Conservation (phyloP, 2,329 filamentous ascomycete genomes). For the Cladophialophora bantiana region DNA sequence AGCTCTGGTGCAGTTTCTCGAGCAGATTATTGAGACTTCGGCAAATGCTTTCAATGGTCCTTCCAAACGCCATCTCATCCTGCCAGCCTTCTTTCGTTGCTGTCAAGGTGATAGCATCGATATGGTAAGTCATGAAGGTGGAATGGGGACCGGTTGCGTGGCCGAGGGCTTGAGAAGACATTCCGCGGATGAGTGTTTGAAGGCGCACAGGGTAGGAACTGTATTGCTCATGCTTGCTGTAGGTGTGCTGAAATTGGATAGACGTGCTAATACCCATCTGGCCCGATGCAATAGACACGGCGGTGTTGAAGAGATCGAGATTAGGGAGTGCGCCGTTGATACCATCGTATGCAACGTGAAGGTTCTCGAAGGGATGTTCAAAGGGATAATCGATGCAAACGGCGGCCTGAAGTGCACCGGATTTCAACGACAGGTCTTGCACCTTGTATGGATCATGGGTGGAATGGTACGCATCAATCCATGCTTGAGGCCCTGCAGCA, state of each 20-base stretch:
- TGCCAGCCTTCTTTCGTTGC: conserved; percentile 93
- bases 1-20: conserved; percentile 96
- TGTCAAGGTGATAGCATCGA: conserved; percentile 92
- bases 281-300: conserved; percentile 82
- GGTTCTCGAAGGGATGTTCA: conserved; percentile 80
- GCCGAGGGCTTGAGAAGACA: conserved; percentile 89
- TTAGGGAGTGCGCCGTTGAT: conserved; percentile 96
- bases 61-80: conserved; percentile 94
- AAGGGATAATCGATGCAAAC: conserved; percentile 93
- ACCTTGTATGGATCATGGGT: conserved; percentile 76
- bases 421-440: conserved; percentile 82
- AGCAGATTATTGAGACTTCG: conserved; percentile 94
- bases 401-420: conserved; percentile 89
- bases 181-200: conserved; percentile 86
- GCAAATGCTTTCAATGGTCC: conserved; percentile 87
- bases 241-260: conserved; percentile 77
- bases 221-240: conserved; percentile 62
- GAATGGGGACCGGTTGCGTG: conserved; percentile 91
- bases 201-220: conserved; percentile 83
- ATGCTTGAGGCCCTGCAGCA: conserved; percentile 88
- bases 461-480: conserved; percentile 97
- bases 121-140: conserved; percentile 95
- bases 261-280: conserved; percentile 89
- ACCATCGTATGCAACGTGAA: conserved; percentile 94
- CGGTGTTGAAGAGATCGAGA: conserved; percentile 92